Base-by-base conservation (phyloP, 306 rosid species). In the Malus sieversii region DNA sequence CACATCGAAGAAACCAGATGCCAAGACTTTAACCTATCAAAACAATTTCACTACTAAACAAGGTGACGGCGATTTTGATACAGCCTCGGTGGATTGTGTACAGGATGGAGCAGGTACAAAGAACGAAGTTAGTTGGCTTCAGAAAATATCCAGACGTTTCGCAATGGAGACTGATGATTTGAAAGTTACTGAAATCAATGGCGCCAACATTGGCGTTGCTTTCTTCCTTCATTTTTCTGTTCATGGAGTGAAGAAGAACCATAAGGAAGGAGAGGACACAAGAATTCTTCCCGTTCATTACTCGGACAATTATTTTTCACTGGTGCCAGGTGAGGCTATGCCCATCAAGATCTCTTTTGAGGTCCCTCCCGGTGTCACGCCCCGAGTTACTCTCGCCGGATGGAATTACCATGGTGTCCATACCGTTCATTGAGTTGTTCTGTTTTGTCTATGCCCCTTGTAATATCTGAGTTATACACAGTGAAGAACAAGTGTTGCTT, bases 201-300 rank as follows among this genome's bases (percentile, higher is more conserved):
- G 97, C 20, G 7, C 81, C 8, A 9, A 42, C 45, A 42, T 42
- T 42, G 45, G 96, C 15, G 97, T 94, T 79, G 97, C 95, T 70
- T 94, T 92, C 90, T 94, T 94, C 76, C 92, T 94, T 80, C 91
- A 94, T 75, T 81, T 94, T 63, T 87, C 92, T 33, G 95, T 92
- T 75, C 95, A 92, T 83, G 82, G 81, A 81, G 82, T 90, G 15
- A 82, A 82, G 82, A 76, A 45, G 11, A 80, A 82, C 63, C 72
- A 33, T 58, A 86, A 80, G 76, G 88, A 88, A 81, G 93, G 91
- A 73, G 91, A 88, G 59, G 96, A 92, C 86, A 86, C 97, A 29
- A 85, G 98, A 86, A 90, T 95, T 79, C 93, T 95, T 66, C 96
- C 93, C 1, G 96, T 95, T 80, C 96, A 92, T 82, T 92, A 95